phyloP scores from a whole-genome alignment of 352 stramenopile genomes.

The Blastocystis sp. region DNA sequence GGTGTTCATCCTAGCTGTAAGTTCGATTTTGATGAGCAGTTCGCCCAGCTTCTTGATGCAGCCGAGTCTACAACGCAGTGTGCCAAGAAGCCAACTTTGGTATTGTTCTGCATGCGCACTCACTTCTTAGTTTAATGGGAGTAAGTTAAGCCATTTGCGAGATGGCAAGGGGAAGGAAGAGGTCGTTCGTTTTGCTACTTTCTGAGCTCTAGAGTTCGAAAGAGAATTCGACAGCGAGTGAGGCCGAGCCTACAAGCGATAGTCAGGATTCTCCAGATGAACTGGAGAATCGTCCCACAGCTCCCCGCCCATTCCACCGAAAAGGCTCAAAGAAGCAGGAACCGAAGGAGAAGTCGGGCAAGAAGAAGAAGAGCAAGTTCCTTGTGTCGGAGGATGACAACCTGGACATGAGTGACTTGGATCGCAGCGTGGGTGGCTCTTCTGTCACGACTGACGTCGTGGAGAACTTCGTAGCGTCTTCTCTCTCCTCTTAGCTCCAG shows the following conservation, averaged over 20 bases:
- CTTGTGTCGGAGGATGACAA: constrained; percentile 43
- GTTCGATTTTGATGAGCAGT: constrained; percentile 74
- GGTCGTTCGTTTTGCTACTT: not conserved
- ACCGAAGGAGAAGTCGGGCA: not conserved
- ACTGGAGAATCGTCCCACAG: not conserved
- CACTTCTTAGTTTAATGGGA: not conserved
- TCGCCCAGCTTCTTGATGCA: constrained; percentile 73
- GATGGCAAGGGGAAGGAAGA: not conserved
- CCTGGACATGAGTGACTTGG: constrained; percentile 23
- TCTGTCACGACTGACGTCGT: not conserved
- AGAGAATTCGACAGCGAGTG: not conserved
- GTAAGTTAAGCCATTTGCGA: not conserved
- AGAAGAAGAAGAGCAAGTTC: constrained; percentile 62
- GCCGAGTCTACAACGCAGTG: constrained; percentile 66
- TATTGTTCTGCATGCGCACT: not conserved
- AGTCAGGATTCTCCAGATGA: not conserved
- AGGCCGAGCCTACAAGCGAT: not conserved
- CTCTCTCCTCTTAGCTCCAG: not conserved
- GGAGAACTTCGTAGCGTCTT: constrained; percentile 29
- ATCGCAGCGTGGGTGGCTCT: not conserved
- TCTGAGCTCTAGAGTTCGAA: not conserved
- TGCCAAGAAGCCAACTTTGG: constrained; percentile 2
- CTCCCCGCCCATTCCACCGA: not conserved
- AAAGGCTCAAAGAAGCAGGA: constrained; percentile 37
- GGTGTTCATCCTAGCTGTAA: constrained; percentile 69